Conservation (phyloP, 2,329 filamentous ascomycete species). For the Nemania diffusa region DNA sequence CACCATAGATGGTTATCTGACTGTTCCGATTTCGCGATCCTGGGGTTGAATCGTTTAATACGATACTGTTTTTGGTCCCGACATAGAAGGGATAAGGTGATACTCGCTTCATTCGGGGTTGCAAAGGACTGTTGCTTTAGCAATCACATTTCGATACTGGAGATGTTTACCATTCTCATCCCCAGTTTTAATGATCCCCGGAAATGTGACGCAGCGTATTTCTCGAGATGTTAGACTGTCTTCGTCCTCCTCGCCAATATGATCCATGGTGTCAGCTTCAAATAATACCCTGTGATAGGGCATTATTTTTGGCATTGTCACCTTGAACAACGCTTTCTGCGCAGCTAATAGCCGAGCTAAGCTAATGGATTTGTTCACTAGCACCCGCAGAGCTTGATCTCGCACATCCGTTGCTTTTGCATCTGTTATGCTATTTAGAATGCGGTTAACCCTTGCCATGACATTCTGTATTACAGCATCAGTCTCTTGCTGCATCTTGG, state of each 20-base stretch:
- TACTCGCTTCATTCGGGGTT: slow-evolving; percentile 54
- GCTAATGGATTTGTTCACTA: slow-evolving; percentile 65
- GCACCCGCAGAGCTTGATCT: slow-evolving; percentile 63
- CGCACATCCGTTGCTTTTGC: slow-evolving; percentile 55
- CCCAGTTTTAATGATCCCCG: slow-evolving; percentile 71
- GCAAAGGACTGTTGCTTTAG: slow-evolving; percentile 74
- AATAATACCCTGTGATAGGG: slow-evolving; percentile 67
- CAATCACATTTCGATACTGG: slow-evolving; percentile 71
- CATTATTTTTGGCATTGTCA: slow-evolving; percentile 64
- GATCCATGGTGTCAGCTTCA: slow-evolving; percentile 71
- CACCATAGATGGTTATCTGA: slow-evolving; percentile 14
- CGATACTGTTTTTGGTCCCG: slow-evolving; percentile 32
- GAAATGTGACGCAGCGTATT: slow-evolving; percentile 72
- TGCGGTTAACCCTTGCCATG: slow-evolving; percentile 58
- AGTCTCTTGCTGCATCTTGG: slow-evolving; percentile 60
- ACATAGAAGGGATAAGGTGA: slow-evolving; percentile 20
- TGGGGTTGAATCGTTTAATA: slow-evolving; percentile 39
- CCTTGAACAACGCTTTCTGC: slow-evolving; percentile 67
- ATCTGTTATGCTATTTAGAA: slow-evolving; percentile 63
- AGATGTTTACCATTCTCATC: slow-evolving; percentile 71
- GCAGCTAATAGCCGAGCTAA: slow-evolving; percentile 66
- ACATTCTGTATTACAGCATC: slow-evolving; percentile 55
- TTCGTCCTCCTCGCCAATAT: slow-evolving; percentile 71
- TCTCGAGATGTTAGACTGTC: slow-evolving; percentile 62
- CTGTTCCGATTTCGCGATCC: slow-evolving; percentile 19